Conservation (phyloP, 768 basidiomycete species). For the Tricholoma hemisulphureum region DNA sequence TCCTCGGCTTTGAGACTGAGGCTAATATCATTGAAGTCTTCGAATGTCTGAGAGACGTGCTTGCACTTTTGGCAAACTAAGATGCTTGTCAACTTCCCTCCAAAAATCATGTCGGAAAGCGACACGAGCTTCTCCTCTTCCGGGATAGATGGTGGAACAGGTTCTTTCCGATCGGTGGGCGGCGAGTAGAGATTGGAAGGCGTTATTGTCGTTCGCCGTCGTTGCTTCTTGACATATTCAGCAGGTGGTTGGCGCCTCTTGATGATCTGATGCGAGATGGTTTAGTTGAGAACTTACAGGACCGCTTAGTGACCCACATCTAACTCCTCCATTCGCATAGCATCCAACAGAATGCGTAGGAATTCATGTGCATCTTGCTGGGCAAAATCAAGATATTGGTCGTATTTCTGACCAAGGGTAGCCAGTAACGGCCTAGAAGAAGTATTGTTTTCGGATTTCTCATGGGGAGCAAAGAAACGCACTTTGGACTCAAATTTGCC, state of each 20-base stretch:
- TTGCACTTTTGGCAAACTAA: constrained; percentile 95
- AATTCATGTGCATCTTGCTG: constrained; percentile 98
- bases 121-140: constrained; percentile 58
- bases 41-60: constrained; percentile 86
- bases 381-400: constrained; percentile 91
- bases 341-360: constrained; percentile 83
- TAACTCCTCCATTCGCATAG: constrained; percentile 91
- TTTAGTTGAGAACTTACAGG: neutral
- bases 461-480: constrained; percentile 23
- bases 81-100: constrained; percentile 84
- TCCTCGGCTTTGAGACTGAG: constrained; percentile 85
- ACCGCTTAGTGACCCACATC: constrained; percentile 53
- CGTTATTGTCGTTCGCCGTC: constrained; percentile 38
- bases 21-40: constrained; percentile 93
- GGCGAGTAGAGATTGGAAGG: constrained; percentile 16
- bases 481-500: constrained; percentile 68
- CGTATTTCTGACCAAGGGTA: constrained; percentile 79
- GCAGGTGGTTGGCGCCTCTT: constrained; percentile 63
- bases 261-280: constrained; percentile 56
- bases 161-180: constrained; percentile 6
- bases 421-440: constrained; percentile 55
- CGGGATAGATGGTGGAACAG: constrained; percentile 17
- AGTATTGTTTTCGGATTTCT: neutral
- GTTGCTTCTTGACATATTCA: constrained; percentile 35
- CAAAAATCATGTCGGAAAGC: constrained; percentile 88